These are phyloP conservation scores for Aschersonia sp. DNA, from an alignment of 2,329 filamentous ascomycete species.

Conservation along the genomic window DNA sequence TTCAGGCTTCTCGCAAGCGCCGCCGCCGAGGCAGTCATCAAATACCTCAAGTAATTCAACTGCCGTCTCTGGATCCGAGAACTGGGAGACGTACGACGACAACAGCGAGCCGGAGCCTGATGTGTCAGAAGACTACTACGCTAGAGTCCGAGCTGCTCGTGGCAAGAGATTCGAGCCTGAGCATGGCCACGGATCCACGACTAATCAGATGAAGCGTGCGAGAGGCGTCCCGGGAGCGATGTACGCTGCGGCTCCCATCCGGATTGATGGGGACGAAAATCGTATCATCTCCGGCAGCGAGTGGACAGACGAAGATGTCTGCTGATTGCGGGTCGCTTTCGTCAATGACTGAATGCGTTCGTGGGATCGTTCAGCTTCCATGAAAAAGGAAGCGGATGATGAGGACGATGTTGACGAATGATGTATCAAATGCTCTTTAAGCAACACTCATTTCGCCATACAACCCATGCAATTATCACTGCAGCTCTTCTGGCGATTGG, in stretches of 20 bases:
- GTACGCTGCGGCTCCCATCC: conserved; percentile 29
- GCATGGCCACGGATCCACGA: conserved; percentile 23
- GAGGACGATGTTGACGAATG: too few relatives aligned
- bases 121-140: conserved; percentile 64
- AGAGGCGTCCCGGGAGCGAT: conserved; percentile 29
- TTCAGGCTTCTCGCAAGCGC: conserved; percentile 24
- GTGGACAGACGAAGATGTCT: conserved; percentile 52
- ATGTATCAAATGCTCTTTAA: too few relatives aligned
- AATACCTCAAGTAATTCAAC: conserved; percentile 61
- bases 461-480: too few relatives aligned
- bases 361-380: not conserved
- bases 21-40: conserved; percentile 45
- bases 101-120: conserved; percentile 64
- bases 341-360: not conserved
- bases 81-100: conserved; percentile 96
- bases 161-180: conserved; percentile 48
- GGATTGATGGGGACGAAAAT: conserved; percentile 44
- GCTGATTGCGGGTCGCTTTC: conserved; percentile 14
- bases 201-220: conserved; percentile 35
- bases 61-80: conserved; percentile 70
- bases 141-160: conserved; percentile 55
- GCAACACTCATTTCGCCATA: too few relatives aligned
- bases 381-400: too few relatives aligned
- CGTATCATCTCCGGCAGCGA: conserved; percentile 49
- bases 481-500: too few relatives aligned